Evolutionary conservation across 306 rosid species (phyloP), one percentile per base, ranked within the genome.

Genomic region (Acacia crassicarpa): DNA sequence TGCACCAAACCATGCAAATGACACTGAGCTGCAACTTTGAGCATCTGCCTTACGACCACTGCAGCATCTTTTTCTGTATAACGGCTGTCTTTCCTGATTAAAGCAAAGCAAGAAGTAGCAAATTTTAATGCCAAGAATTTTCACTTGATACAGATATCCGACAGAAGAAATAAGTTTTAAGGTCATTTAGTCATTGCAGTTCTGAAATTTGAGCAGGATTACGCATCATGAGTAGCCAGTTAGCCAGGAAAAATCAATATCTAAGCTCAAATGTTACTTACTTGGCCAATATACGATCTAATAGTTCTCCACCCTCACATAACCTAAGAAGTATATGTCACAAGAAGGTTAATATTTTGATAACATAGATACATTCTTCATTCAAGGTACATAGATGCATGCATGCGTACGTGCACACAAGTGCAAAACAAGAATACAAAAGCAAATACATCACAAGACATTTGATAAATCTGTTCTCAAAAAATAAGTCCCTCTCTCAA

Each of bases 1-100:
- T 96, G 99, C 40, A 96, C 99, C 89, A 96, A 91, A 67, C 99
- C 99, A 40, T 96, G 99, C 76, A 96, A 91, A 91, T 96, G 99
- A 83, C 99, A 96, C 87, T 96, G 87, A 10, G 98, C 99, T 13
- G 99, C 97, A 84, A 96, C 99, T 87, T 93, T 93, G 56, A 96
- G 98, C 99, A 96, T 96, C 90, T 96, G 99, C 80, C 99, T 86
- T 67, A 96, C 98, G 56, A 93, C 88, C 65, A 96, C 98, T 10
- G 98, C 99, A 3, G 98, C 98, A 86, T 96, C 99, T 69, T 93
- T 96, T 86, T 96, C 98, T 27, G 97, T 74, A 56, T 96, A 96
- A 30, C 99, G 97, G 82, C 97, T 96, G 83, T 93, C 97, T 89
- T 93, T 96, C 93, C 99, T 96, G 94, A 71, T 86, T 67, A 75